Evolutionary conservation across 2,329 filamentous ascomycete genomes (phyloP).

Genomic region (Bipolaris bicolor): DNA sequence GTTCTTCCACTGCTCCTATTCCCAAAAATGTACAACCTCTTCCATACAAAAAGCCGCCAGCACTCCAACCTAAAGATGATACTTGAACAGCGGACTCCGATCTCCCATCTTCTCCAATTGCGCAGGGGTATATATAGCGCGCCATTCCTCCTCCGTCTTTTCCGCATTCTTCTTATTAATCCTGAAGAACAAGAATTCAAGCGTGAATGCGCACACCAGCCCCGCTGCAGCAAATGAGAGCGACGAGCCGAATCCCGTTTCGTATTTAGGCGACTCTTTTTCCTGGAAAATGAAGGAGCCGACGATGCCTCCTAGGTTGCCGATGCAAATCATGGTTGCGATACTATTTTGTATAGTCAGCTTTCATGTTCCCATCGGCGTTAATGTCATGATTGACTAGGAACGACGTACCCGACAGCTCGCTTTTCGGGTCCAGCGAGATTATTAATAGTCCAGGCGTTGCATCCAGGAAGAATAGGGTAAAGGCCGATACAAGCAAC

Average conservation of each 20-base stretch:
- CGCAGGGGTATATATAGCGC: constrained; percentile 43
- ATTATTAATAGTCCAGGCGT: constrained; percentile 63
- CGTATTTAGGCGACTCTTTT: constrained; percentile 40
- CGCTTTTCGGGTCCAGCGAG: constrained; percentile 60
- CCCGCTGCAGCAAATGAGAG: constrained; percentile 34
- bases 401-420: constrained; percentile 50
- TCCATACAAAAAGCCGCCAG: too few species aligned
- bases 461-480: constrained; percentile 47
- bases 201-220: constrained; percentile 11
- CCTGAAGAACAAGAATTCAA: constrained; percentile 30
- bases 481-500: constrained; percentile 42
- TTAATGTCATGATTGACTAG: too few species aligned
- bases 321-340: constrained; percentile 34
- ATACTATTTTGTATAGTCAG: constrained; percentile 34
- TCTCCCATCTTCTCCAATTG: constrained; percentile 49
- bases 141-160: constrained; percentile 43
- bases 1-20: too few species aligned
- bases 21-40: too few species aligned
- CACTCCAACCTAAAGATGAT: constrained; percentile 23
- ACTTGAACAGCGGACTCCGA: constrained; percentile 49
- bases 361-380: not conserved
- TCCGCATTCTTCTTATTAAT: constrained; percentile 45
- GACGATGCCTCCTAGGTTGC: constrained; percentile 36
- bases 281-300: constrained; percentile 43
- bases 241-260: constrained; percentile 42